Evolutionary conservation across 2,329 filamentous ascomycete species (phyloP).

Genomic region (Ophiognomonia clavigignenti-juglandacearum): DNA sequence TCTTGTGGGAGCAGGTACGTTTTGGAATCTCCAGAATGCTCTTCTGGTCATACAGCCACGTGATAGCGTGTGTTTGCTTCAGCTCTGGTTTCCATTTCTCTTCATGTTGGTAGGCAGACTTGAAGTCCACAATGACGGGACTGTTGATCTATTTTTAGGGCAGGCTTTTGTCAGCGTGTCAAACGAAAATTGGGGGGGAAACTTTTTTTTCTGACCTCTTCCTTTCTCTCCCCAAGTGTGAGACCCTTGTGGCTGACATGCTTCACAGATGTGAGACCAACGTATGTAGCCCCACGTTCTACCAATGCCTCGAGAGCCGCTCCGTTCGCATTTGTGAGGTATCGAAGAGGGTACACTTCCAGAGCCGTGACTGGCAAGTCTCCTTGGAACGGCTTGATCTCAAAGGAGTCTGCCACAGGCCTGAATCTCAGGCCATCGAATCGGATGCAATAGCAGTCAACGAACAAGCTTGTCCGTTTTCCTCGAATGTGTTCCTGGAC

Average conservation of each 20-base stretch:
- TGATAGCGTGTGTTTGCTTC: too few species aligned
- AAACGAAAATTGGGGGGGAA: too few species aligned
- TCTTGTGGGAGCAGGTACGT: too few species aligned
- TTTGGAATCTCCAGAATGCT: too few species aligned
- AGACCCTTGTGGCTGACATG: slow-evolving; percentile 26
- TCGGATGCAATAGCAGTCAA: neutral
- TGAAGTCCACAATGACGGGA: slow-evolving; percentile 26
- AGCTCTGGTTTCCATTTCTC: neutral
- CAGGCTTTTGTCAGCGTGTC: neutral
- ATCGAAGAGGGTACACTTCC: slow-evolving; percentile 22
- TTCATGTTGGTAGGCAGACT: slow-evolving; percentile 20
- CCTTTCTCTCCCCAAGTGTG: slow-evolving; percentile 19
- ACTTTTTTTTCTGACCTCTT: slow-evolving; percentile 17
- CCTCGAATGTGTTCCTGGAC: too few species aligned
- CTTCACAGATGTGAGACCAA: slow-evolving; percentile 19
- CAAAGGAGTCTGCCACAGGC: slow-evolving; percentile 16
- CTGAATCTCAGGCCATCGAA: neutral
- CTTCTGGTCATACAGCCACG: neutral
- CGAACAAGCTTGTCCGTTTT: too few species aligned
- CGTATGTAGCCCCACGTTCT: slow-evolving; percentile 16
- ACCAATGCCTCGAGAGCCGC: slow-evolving; percentile 8
- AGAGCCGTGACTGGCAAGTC: slow-evolving; percentile 21
- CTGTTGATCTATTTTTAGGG: slow-evolving; percentile 21
- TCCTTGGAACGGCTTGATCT: slow-evolving; percentile 23
- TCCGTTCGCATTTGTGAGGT: neutral